Conservation (phyloP, 805 yeast species). For the Barnettozyma botsteinii region DNA sequence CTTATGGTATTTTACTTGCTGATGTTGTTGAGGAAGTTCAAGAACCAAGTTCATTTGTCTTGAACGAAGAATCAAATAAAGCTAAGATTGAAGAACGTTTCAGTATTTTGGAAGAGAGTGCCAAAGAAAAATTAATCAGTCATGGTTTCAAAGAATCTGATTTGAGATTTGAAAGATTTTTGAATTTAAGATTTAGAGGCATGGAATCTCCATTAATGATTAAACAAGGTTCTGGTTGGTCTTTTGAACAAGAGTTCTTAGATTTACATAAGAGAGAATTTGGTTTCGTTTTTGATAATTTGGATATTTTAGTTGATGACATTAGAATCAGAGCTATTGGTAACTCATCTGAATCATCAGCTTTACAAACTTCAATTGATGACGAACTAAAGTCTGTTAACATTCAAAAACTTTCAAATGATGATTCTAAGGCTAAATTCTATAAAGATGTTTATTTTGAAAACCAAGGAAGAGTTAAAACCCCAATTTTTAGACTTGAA, state of each 20-base stretch:
- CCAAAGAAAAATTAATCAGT: slow-evolving; percentile 33
- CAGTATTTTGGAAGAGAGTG: slow-evolving; percentile 36
- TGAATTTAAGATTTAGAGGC: slow-evolving; percentile 80
- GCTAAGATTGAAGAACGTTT: slow-evolving; percentile 40
- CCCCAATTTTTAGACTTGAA: slow-evolving; percentile 54
- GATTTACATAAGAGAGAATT: slow-evolving; percentile 62
- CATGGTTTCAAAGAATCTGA: slow-evolving; percentile 51
- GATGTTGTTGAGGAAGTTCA: slow-evolving; percentile 80
- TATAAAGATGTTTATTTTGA: slow-evolving; percentile 53
- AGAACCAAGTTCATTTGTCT: slow-evolving; percentile 54
- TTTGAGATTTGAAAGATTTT: slow-evolving; percentile 53
- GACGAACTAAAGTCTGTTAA: slow-evolving; percentile 42
- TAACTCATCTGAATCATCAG: slow-evolving; percentile 31
- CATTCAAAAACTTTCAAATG: slow-evolving; percentile 21
- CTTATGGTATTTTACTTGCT: slow-evolving; percentile 84
- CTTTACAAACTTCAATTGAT: slow-evolving; percentile 41
- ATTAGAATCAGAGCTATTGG: slow-evolving; percentile 71
- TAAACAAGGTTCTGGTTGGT: slow-evolving; percentile 24
- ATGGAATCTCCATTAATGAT: slow-evolving; percentile 87
- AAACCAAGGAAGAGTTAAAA: slow-evolving; percentile 35
- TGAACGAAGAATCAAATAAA: slow-evolving; percentile 29
- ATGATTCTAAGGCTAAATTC: slow-evolving; percentile 26
- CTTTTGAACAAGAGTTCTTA: slow-evolving; percentile 42
- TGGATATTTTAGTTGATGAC: slow-evolving; percentile 63
- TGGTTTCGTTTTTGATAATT: slow-evolving; percentile 57